Base-by-base conservation (phyloP, 768 basidiomycete species). In the Suillus cothurnatus region DNA sequence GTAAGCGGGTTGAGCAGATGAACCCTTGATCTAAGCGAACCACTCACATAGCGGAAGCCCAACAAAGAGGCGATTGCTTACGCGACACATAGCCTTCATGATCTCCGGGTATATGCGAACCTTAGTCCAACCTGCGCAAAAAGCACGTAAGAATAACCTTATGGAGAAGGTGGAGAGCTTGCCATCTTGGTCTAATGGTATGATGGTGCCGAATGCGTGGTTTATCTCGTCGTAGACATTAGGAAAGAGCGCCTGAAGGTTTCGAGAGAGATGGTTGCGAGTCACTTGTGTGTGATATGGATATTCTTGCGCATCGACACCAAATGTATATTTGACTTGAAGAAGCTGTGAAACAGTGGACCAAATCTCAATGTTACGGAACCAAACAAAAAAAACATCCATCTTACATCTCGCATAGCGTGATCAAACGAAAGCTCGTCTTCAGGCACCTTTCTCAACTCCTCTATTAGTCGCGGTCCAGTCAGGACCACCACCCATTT, bases 361-460 rank as follows among this genome's bases (percentile, higher is more conserved):
- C 64, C 55, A 71, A 63, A 49, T 49, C 43, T 36, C 53, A 57
- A 53, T 50, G 64, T 2, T 41, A 69, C 15, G 11, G 5, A 66
- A 53, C 28, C 17, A 26, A 19, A n/a, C n/a, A n/a, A 50, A 66
- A n/a, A 53, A 62, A 50, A 34, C 52, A 32, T 32, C 31, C 34
- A 36, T 70, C 75, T 12, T 61, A 85, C 86, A 34, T 81, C 80
- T 56, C 73, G 67, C 47, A 79, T 75, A 5, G 79, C 80, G 23
- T 79, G 77, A 64, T 70, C 66, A 61, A 81, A 77, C 34, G 83
- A 84, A 6, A 85, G 72, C 32, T 78, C 76, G n/a, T 82, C 76
- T 57, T 85, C 84, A 6, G 80, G 76, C n/a, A 81, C 80, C 64
- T 73, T 81, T 28, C 84, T 79, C 21, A 89, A 69, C 49, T 88